Conservation (phyloP, 176 grass and related monocot genomes). For the Avena eriantha region DNA sequence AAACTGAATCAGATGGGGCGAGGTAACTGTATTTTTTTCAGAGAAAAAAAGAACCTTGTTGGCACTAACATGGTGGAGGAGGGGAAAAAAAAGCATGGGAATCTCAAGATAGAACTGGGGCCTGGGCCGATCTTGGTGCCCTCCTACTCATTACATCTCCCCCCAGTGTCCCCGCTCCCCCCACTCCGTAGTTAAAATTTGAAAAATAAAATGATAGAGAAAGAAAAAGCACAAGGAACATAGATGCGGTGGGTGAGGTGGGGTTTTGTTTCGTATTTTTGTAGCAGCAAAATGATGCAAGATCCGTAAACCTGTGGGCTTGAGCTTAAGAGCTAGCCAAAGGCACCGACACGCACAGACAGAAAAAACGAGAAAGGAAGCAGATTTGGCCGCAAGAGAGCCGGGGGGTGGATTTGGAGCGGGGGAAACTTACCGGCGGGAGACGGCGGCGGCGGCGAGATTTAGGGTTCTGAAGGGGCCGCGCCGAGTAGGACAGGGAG, state of each 20-base stretch:
- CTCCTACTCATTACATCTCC: neutral
- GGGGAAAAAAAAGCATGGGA: neutral
- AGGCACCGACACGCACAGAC: neutral
- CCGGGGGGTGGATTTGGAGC: neutral
- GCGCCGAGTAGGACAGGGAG: slow-evolving; percentile 13
- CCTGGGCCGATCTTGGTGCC: slow-evolving; percentile 11
- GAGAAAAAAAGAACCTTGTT: neutral
- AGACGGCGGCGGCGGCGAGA: neutral
- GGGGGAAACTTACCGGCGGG: slow-evolving; percentile 38
- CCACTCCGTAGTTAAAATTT: slow-evolving; percentile 1
- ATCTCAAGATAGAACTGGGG: neutral
- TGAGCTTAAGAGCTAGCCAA: neutral
- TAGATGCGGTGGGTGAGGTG: slow-evolving; percentile 47
- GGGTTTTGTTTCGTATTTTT: slow-evolving; percentile 7
- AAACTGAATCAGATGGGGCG: slow-evolving; percentile 30
- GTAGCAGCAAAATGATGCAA: slow-evolving; percentile 30
- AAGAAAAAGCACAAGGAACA: slow-evolving; percentile 37
- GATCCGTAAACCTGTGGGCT: slow-evolving; percentile 47
- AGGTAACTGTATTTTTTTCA: neutral
- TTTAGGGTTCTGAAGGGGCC: slow-evolving; percentile 29
- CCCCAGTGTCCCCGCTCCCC: neutral
- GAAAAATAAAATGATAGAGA: neutral
- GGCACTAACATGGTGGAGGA: slow-evolving; percentile 12
- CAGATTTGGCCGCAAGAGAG: neutral
- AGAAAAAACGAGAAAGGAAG: no score